Percentiles rank a stretch among this genome's conserved stretches.
These are phyloP conservation scores for Tremella fuciformis DNA, from an alignment of 768 basidiomycete genomes.

Conservation along the genomic window DNA sequence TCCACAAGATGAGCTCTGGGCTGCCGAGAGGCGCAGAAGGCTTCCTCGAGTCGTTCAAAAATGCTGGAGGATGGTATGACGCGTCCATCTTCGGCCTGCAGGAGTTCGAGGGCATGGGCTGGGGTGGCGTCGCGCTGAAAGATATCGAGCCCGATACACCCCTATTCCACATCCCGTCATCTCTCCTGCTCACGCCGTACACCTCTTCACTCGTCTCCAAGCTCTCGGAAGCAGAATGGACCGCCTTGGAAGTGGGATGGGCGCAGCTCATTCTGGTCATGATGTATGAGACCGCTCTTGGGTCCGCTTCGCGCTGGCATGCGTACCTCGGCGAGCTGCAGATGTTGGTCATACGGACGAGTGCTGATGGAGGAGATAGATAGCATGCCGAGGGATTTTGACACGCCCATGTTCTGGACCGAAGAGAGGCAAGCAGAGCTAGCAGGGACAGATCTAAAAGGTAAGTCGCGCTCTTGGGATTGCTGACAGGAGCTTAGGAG, in stretches of 20 bases:
- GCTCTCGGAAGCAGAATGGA: slow-evolving; percentile 69
- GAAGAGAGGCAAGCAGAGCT: slow-evolving; percentile 70
- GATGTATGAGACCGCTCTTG: slow-evolving; percentile 86
- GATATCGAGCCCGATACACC: slow-evolving; percentile 71
- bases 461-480: slow-evolving; percentile 53
- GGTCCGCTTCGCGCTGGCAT: slow-evolving; percentile 64
- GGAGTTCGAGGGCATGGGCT: slow-evolving; percentile 56
- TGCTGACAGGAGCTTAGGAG: neutral
- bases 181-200: slow-evolving; percentile 70
- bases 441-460: slow-evolving; percentile 78
- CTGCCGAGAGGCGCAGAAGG: neutral
- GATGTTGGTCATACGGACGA: neutral
- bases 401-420: slow-evolving; percentile 94
- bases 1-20: neutral
- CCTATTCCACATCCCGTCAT: slow-evolving; percentile 77
- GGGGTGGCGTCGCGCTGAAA: slow-evolving; percentile 69
- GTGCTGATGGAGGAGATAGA: slow-evolving; percentile 53
- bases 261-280: slow-evolving; percentile 81
- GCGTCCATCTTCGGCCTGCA: slow-evolving; percentile 37
- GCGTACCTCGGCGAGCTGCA: slow-evolving; percentile 65
- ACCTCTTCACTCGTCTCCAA: slow-evolving; percentile 66
- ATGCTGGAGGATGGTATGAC: slow-evolving; percentile 42
- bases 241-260: slow-evolving; percentile 71
- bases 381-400: slow-evolving; percentile 68
- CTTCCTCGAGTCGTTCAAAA: slow-evolving; percentile 8